Conservation (phyloP, 2,329 filamentous ascomycete genomes). For the Aspergillus tubingensis region DNA sequence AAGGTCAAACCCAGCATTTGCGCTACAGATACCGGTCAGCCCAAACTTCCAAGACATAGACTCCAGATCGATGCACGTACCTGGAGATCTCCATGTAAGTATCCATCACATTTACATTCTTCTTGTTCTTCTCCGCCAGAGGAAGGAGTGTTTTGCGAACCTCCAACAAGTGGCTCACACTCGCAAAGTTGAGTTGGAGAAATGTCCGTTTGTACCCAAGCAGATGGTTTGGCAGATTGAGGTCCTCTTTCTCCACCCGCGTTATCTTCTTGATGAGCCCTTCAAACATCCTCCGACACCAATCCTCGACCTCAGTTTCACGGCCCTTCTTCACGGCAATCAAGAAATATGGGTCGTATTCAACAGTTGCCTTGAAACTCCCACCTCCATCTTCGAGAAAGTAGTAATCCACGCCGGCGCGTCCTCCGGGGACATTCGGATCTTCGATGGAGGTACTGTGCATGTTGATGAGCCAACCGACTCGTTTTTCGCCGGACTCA, state of each 20-base stretch:
- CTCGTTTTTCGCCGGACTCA: constrained; percentile 80
- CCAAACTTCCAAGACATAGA: background rate
- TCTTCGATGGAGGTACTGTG: constrained; percentile 86
- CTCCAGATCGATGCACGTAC: constrained; percentile 46
- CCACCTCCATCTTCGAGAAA: constrained; percentile 88
- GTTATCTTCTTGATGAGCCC: constrained; percentile 78
- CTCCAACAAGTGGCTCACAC: constrained; percentile 82
- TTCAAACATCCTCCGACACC: constrained; percentile 76
- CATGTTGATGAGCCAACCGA: constrained; percentile 95
- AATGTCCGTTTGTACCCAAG: constrained; percentile 88
- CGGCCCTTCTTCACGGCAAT: constrained; percentile 84
- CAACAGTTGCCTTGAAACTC: constrained; percentile 93
- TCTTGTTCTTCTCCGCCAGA: constrained; percentile 93
- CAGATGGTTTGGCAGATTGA: constrained; percentile 93
- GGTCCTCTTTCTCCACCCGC: constrained; percentile 85
- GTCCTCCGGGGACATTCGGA: constrained; percentile 76
- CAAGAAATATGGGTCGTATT: constrained; percentile 96
- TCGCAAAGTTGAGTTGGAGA: constrained; percentile 81
- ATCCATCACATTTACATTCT: constrained; percentile 95
- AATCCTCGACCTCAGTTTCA: constrained; percentile 95
- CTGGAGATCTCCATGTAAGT: constrained; percentile 94
- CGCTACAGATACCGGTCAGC: constrained; percentile 51
- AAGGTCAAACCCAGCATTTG: constrained; percentile 83
- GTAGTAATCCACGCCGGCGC: constrained; percentile 92
- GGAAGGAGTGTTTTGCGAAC: constrained; percentile 83